Conservation (phyloP, 768 basidiomycete genomes). For the Tulasnella sp. region DNA sequence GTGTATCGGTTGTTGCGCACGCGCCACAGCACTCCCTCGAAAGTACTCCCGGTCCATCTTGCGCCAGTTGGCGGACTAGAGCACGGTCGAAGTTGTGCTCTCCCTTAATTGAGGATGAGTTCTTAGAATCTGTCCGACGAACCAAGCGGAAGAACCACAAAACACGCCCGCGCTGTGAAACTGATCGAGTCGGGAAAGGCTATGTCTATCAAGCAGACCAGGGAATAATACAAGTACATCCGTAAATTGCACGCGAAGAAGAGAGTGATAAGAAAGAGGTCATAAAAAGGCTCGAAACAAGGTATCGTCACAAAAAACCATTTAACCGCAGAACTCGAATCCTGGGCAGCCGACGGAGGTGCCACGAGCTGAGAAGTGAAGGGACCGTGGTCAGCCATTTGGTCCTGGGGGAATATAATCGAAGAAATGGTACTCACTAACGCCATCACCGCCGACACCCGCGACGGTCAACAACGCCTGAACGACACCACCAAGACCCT, state of each 20-base stretch:
- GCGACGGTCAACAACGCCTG: slow-evolving; percentile 54
- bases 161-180: background rate
- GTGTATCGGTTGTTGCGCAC: no score
- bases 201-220: background rate
- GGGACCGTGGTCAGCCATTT: background rate
- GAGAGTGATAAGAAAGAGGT: background rate
- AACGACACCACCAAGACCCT: slow-evolving; percentile 60
- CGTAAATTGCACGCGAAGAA: background rate
- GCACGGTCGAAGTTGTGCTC: no score
- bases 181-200: background rate
- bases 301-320: background rate
- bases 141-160: no score
- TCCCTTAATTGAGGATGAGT: no score
- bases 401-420: no score
- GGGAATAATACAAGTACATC: background rate
- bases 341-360: slow-evolving; percentile 55
- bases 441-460: slow-evolving; percentile 46
- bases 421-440: slow-evolving; percentile 16
- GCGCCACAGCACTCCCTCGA: no score
- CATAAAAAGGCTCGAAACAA: background rate
- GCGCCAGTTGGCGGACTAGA: no score
- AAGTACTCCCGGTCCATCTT: no score
- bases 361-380: slow-evolving; percentile 38
- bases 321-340: slow-evolving; percentile 51
- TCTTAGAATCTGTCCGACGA: no score